These are phyloP conservation scores for Fusarium luffae DNA, from an alignment of 2,329 filamentous ascomycete genomes.

Conservation along the genomic window DNA sequence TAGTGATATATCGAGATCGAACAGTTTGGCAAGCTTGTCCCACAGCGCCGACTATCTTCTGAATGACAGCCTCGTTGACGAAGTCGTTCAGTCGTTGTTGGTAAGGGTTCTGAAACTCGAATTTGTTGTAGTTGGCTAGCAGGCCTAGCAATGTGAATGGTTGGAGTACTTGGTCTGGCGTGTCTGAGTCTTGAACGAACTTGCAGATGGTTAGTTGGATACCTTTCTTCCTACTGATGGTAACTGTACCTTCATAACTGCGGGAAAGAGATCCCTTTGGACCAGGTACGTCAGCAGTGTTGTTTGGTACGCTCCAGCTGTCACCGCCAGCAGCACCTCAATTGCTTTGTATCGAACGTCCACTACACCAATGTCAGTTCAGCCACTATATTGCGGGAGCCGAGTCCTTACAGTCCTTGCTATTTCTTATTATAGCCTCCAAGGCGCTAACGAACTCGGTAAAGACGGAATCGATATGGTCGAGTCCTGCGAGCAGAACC, in stretches of 20 bases:
- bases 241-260: constrained; percentile 84
- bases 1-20: constrained; percentile 80
- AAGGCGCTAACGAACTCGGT: constrained; percentile 87
- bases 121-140: constrained; percentile 98
- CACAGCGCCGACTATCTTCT: constrained; percentile 81
- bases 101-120: constrained; percentile 97
- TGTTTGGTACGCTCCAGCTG: constrained; percentile 95
- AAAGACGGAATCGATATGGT: constrained; percentile 87
- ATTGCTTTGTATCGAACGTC: constrained; percentile 83
- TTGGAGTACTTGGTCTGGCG: constrained; percentile 70
- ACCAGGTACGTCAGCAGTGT: constrained; percentile 95
- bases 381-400: background rate
- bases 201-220: constrained; percentile 48
- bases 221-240: background rate
- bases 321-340: constrained; percentile 82
- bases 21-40: constrained; percentile 76
- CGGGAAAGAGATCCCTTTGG: constrained; percentile 91
- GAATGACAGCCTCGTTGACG: constrained; percentile 89
- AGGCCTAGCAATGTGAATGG: constrained; percentile 87
- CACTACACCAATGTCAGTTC: constrained; percentile 61
- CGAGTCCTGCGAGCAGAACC: constrained; percentile 85
- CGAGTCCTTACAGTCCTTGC: constrained; percentile 69
- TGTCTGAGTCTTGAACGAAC: constrained; percentile 85
- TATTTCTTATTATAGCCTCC: constrained; percentile 84
- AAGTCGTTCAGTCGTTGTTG: constrained; percentile 92